Evolutionary conservation across 257 asterid species (phyloP).

Genomic region (Perilla frutescens): DNA sequence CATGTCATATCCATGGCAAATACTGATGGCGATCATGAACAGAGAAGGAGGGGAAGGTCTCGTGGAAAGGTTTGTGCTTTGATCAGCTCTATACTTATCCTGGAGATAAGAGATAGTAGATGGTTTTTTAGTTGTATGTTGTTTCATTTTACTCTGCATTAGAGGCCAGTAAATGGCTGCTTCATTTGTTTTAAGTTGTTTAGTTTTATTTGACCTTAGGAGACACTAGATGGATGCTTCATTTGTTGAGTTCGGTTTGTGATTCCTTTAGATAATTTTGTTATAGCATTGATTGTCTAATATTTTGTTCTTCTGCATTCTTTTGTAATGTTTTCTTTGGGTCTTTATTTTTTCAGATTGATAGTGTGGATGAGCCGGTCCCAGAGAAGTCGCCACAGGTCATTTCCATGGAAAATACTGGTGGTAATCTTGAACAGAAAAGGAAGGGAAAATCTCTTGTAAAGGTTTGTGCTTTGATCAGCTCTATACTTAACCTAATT

Average conservation of each 20-base stretch:
- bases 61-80: conserved; percentile 5
- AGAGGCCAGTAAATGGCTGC: not conserved
- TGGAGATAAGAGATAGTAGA: not conserved
- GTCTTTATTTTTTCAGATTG: conserved; percentile 37
- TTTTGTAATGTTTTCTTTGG: not conserved
- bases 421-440: not conserved
- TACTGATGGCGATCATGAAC: not conserved
- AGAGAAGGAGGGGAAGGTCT: not conserved
- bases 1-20: conserved; percentile 1
- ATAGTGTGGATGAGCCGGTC: conserved; percentile 34
- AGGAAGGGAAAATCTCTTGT: not conserved
- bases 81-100: not conserved
- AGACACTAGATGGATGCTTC: conserved; percentile 9
- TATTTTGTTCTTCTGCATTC: not conserved
- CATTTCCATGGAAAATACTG: not conserved
- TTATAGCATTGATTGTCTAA: not conserved
- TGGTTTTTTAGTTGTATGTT: not conserved
- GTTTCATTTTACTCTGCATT: not conserved
- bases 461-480: conserved; percentile 13
- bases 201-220: not conserved
- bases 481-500: not conserved
- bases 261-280: not conserved
- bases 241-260: not conserved
- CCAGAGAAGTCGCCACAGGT: not conserved
- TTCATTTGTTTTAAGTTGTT: not conserved